Conservation (phyloP, 257 asterid genomes). For the Verbascum thapsus region DNA sequence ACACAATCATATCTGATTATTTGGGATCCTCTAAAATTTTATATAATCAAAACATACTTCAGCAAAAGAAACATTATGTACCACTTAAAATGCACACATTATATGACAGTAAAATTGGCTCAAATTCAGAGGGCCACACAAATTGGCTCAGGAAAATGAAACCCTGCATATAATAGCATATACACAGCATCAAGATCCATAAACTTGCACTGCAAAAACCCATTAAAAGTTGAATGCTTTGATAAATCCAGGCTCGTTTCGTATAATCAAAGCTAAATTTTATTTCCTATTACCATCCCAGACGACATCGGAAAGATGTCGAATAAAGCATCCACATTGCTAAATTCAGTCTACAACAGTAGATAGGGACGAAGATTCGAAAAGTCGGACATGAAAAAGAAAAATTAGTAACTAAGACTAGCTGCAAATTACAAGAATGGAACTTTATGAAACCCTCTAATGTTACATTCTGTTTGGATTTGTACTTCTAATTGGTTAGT, state of each 20-base stretch:
- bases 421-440: conserved; percentile 42
- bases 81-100: too few relatives aligned
- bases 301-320: conserved; percentile 21
- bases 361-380: neutral
- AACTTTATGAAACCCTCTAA: conserved; percentile 31
- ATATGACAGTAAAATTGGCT: too few relatives aligned
- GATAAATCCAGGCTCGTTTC: neutral
- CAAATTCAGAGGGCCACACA: too few relatives aligned
- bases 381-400: conserved; percentile 13
- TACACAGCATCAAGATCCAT: too few relatives aligned
- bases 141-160: too few relatives aligned
- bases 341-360: neutral
- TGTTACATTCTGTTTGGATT: conserved; percentile 42
- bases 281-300: conserved; percentile 13
- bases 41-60: too few relatives aligned
- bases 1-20: too few relatives aligned
- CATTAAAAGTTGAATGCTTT: neutral
- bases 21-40: too few relatives aligned
- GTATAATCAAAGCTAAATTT: neutral
- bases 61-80: too few relatives aligned
- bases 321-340: conserved; percentile 7
- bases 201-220: neutral
- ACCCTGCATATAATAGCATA: too few relatives aligned
- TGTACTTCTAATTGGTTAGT: conserved; percentile 44
- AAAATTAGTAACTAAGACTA: conserved; percentile 26